phyloP scores from a whole-genome alignment of 345 rosid genomes.

The Moricandia moricandioides region DNA sequence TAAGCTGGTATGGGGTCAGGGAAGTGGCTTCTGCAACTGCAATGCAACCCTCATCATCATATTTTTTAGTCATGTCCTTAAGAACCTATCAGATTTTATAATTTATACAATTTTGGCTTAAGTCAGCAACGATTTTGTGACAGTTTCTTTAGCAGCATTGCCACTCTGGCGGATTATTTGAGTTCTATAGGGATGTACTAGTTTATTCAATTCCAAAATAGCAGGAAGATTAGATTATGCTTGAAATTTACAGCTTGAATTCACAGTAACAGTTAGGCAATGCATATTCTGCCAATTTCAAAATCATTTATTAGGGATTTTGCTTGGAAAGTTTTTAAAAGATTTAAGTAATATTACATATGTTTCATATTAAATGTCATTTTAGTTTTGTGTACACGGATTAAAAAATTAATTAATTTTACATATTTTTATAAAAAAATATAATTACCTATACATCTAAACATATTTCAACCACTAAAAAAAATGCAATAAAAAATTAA shows the following conservation, averaged over 20 bases:
- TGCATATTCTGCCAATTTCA: slow-evolving; percentile 61
- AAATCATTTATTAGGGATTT: slow-evolving; percentile 29
- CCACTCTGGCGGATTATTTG: not conserved
- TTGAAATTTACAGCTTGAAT: slow-evolving; percentile 1
- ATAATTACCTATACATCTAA: too few relatives aligned
- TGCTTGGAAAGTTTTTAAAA: too few relatives aligned
- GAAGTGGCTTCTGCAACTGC: slow-evolving; percentile 6
- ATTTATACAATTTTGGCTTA: slow-evolving; percentile 6
- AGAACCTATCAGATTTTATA: not conserved
- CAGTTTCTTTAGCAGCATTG: not conserved
- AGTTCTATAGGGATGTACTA: not conserved
- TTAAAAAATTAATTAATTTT: too few relatives aligned
- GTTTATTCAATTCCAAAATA: not conserved
- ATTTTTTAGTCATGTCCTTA: not conserved
- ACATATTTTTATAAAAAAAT: too few relatives aligned
- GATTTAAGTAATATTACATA: too few relatives aligned
- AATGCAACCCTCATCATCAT: slow-evolving; percentile 13
- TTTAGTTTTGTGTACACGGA: too few relatives aligned
- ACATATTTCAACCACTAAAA: too few relatives aligned
- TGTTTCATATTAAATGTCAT: too few relatives aligned
- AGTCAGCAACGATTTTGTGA: not conserved
- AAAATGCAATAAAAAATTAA: too few relatives aligned
- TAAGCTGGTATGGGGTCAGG: not conserved
- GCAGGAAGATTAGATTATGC: not conserved
- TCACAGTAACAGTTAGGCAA: slow-evolving; percentile 38